Evolutionary conservation across 169 alveolate genomes (phyloP), one percentile per base, ranked within the genome.

Genomic region (Toxoplasma gondii): DNA sequence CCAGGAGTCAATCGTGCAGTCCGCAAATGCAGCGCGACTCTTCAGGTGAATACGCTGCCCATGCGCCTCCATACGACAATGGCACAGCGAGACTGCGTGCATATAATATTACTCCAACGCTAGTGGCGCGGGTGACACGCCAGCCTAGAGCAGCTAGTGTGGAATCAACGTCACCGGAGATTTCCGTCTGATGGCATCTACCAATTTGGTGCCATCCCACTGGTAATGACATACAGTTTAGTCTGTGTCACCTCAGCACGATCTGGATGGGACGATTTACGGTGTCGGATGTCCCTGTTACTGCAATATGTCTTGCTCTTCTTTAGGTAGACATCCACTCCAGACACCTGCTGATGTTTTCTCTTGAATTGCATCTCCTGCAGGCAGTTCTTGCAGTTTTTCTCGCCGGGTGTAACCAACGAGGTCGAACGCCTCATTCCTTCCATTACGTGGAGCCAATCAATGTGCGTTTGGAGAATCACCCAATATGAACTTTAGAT

Each of bases 311-410:
- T 12, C 58, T 49, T 49, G 12, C 58, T 0, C 22, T 17, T 9
- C 58, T 49, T 17, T 17, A 49, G 58, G 22, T 9, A 17, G 22
- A 49, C 58, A 49, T 49, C 22, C 58, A 49, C 22, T 49, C 44
- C 44, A 74, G 27, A 16, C 0, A 1, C 49, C 45, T 34, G 84
- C 45, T 36, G 43, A 12, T 27, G 43, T 16, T 74, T 19, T 38
- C 22, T 19, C 45, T 7, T n/a, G n/a, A 7, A 19, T 1, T 74
- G 34, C 84, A 19, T 74, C 49, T 82, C 34, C 27, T 78, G 31
- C 90, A 82, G 90, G 90, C 90, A 82, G 90, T 45, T 82, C 24
- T 49, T 82, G 90, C 90, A 82, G 38, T 82, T 82, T 82, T 82
- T 82, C 67, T 82, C 90, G 5, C 90, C 90, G 12, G 69, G 69